These are phyloP conservation scores for Talaromyces thailandensis DNA, from an alignment of 495 filamentous ascomycete genomes.

Conservation along the genomic window DNA sequence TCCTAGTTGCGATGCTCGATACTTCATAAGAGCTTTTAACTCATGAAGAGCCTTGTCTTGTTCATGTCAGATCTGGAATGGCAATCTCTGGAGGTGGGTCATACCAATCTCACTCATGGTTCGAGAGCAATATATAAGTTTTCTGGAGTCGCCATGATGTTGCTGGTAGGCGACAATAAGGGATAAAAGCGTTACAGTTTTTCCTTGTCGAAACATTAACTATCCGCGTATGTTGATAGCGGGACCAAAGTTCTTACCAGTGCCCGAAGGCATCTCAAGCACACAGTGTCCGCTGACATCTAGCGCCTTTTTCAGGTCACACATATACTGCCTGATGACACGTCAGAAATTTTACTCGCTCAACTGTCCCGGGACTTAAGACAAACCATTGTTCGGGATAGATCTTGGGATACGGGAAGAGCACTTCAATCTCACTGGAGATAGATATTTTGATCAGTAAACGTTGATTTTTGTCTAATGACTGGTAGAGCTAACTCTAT, in stretches of 20 bases:
- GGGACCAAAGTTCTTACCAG: conserved; percentile 38
- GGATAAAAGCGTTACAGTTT: conserved; percentile 91
- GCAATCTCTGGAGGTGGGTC: conserved; percentile 35
- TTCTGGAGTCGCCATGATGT: conserved; percentile 80
- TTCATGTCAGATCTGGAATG: conserved; percentile 66
- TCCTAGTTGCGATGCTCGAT: conserved; percentile 77
- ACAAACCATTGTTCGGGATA: conserved; percentile 92
- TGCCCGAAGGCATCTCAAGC: conserved; percentile 99
- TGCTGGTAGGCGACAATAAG: conserved; percentile 95
- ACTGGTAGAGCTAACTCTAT: conserved; percentile 60
- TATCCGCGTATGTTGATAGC: not conserved
- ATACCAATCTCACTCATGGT: conserved; percentile 34
- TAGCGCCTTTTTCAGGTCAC: conserved; percentile 92
- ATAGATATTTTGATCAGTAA: not conserved
- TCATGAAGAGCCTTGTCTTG: conserved; percentile 87
- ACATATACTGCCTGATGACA: conserved; percentile 66
- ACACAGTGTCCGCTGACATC: conserved; percentile 94
- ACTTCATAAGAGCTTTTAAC: conserved; percentile 88
- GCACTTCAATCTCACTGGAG: conserved; percentile 74
- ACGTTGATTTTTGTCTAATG: conserved; percentile 5
- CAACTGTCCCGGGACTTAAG: not conserved
- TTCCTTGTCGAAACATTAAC: conserved; percentile 21
- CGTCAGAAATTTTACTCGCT: conserved; percentile 12
- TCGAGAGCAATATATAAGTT: conserved; percentile 98
- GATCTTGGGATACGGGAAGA: conserved; percentile 95